phyloP scores from a whole-genome alignment of 1,139 yeast genomes.

The Pichia norvegensis region DNA sequence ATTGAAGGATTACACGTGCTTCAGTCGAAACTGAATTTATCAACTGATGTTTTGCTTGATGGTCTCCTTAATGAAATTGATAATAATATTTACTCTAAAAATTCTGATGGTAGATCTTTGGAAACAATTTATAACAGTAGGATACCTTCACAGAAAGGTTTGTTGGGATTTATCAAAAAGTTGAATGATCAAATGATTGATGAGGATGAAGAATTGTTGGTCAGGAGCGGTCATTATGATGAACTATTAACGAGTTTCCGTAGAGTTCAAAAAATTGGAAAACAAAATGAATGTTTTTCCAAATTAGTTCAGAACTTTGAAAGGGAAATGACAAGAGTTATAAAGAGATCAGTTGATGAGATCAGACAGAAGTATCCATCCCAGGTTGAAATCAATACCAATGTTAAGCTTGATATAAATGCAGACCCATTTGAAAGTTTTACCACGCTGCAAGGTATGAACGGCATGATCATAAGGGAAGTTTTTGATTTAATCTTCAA shows the following conservation, averaged over 20 bases:
- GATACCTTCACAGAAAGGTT: conserved; percentile 17
- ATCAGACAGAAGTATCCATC: conserved; percentile 48
- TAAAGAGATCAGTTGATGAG: conserved; percentile 59
- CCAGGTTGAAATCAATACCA: conserved; percentile 21
- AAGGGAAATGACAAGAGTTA: conserved; percentile 44
- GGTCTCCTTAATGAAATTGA: conserved; percentile 71
- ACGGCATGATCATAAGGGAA: conserved; percentile 57
- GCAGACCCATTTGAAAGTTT: conserved; percentile 22
- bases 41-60: conserved; percentile 60
- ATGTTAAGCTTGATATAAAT: conserved; percentile 10
- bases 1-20: conserved; percentile 49
- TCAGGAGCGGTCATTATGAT: conserved; percentile 18
- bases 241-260: conserved; percentile 15
- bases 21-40: conserved; percentile 52
- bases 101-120: conserved; percentile 17
- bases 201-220: conserved; percentile 22
- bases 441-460: conserved; percentile 39
- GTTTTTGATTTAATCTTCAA: conserved; percentile 62
- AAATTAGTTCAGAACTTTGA: conserved; percentile 43
- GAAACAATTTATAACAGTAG: conserved; percentile 12
- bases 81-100: conserved; percentile 60
- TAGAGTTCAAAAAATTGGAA: conserved; percentile 37
- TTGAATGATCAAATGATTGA: conserved; percentile 13
- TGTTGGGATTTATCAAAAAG: conserved; percentile 19
- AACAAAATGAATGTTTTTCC: conserved; percentile 54